Percentiles rank a stretch among this genome's conserved stretches.
These are phyloP conservation scores for Neonectria faginata DNA, from an alignment of 2,329 filamentous ascomycete species.

Conservation along the genomic window DNA sequence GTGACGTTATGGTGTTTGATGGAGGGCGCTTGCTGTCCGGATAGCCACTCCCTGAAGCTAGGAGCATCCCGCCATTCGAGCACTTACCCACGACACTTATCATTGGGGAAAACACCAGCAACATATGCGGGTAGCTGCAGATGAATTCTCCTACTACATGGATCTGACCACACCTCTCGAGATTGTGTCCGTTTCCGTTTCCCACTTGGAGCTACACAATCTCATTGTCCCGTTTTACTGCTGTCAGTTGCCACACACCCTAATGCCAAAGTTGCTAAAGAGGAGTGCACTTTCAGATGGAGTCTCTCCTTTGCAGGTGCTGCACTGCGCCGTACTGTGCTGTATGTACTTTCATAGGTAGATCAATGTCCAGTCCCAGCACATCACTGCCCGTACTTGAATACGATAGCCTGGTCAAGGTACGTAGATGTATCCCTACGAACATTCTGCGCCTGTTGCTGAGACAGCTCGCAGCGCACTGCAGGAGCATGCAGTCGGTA, in stretches of 20 bases:
- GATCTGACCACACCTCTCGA: neutral
- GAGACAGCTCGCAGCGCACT: slow-evolving; percentile 6
- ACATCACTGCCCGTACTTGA: neutral
- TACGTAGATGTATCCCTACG: slow-evolving; percentile 2
- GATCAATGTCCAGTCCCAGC: neutral
- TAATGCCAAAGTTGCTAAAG: neutral
- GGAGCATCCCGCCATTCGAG: neutral
- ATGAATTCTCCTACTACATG: neutral
- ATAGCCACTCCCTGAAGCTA: neutral
- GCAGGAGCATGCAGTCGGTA: slow-evolving; percentile 21
- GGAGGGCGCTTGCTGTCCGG: neutral
- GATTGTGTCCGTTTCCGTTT: neutral
- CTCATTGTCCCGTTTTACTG: neutral
- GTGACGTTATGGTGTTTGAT: neutral
- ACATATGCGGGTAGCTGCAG: neutral
- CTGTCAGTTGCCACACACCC: neutral
- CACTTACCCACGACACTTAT: too few relatives aligned
- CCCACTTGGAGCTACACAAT: neutral
- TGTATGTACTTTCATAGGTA: too few relatives aligned
- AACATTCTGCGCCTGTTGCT: slow-evolving; percentile 3
- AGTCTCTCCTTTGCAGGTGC: neutral
- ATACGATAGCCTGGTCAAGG: neutral
- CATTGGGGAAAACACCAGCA: neutral
- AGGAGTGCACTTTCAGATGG: neutral
- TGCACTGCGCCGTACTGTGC: neutral